Percentiles rank a stretch among this genome's conserved stretches.
These are phyloP conservation scores for Gypsophila paniculata DNA, from an alignment of 179 eudicot species.

Conservation along the genomic window DNA sequence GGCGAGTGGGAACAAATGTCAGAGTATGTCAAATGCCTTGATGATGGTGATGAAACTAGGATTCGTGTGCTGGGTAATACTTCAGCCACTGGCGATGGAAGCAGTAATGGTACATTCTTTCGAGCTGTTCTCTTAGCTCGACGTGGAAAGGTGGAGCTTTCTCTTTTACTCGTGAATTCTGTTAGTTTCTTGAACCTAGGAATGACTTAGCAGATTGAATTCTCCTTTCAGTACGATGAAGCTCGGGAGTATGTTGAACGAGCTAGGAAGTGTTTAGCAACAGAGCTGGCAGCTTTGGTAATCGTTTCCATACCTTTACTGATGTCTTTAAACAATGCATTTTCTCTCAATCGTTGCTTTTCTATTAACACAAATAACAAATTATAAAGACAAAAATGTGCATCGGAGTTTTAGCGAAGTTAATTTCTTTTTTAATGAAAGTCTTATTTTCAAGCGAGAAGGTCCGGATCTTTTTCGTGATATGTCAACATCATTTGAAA, in stretches of 20 bases:
- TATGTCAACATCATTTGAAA: background rate
- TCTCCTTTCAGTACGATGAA: conserved; percentile 72
- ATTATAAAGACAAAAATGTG: no score
- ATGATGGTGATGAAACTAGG: conserved; percentile 95
- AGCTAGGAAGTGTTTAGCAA: conserved; percentile 94
- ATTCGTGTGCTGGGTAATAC: conserved; percentile 77
- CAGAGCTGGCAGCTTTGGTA: conserved; percentile 97
- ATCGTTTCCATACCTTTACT: conserved; percentile 24
- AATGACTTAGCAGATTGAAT: conserved; percentile 2
- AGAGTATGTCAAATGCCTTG: conserved; percentile 87
- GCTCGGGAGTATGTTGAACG: conserved; percentile 94
- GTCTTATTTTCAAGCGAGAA: background rate
- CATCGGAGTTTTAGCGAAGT: no score
- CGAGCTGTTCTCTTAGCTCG: conserved; percentile 94
- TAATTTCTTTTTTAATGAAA: no score
- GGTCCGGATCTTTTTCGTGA: background rate
- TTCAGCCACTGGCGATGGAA: conserved; percentile 86
- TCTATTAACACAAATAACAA: no score
- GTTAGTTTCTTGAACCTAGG: background rate
- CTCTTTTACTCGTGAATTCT: background rate
- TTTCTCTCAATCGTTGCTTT: background rate
- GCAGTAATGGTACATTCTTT: conserved; percentile 85
- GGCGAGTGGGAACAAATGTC: conserved; percentile 99
- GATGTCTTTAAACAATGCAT: background rate
- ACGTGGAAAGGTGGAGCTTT: conserved; percentile 60